Percentiles rank a stretch among this genome's conserved stretches.
These are phyloP conservation scores for Calvatia gigantea DNA, from an alignment of 768 basidiomycete species.

Conservation along the genomic window DNA sequence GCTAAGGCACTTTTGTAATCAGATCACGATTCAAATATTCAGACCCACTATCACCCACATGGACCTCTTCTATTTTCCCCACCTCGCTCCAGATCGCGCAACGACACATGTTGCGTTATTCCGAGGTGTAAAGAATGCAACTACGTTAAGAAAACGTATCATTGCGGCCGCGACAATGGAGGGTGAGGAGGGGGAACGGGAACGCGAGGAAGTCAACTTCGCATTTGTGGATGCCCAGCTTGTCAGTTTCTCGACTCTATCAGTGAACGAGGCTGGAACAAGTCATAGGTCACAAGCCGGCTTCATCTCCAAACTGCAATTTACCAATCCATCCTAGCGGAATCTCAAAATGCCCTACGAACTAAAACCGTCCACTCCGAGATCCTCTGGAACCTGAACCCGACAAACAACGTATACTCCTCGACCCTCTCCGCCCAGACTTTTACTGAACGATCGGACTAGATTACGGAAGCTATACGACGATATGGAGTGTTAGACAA, in stretches of 20 bases:
- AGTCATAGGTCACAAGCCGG: slow-evolving; percentile 69
- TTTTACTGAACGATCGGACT: neutral
- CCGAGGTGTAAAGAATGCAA: slow-evolving; percentile 60
- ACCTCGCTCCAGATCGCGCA: slow-evolving; percentile 39
- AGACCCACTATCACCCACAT: slow-evolving; percentile 26
- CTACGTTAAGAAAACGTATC: slow-evolving; percentile 59
- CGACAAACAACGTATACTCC: slow-evolving; percentile 71
- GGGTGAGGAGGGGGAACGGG: slow-evolving; percentile 59
- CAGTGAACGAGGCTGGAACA: neutral
- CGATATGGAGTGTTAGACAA: slow-evolving; percentile 79
- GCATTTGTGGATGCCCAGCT: slow-evolving; percentile 86
- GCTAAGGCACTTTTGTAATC: slow-evolving; percentile 1
- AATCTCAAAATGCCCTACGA: slow-evolving; percentile 52
- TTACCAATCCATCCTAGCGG: slow-evolving; percentile 74
- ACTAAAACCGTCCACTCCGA: slow-evolving; percentile 77
- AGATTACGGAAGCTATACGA: slow-evolving; percentile 88
- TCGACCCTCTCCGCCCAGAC: no score
- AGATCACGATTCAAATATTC: neutral
- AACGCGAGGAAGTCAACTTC: slow-evolving; percentile 81
- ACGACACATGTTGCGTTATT: slow-evolving; percentile 65
- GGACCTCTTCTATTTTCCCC: slow-evolving; percentile 54
- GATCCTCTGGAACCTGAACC: slow-evolving; percentile 82
- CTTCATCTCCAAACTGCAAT: slow-evolving; percentile 83
- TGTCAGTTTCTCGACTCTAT: slow-evolving; percentile 41
- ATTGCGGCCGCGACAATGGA: slow-evolving; percentile 61